Evolutionary conservation across 2,329 filamentous ascomycete genomes (phyloP).

Genomic region (Didymella segeticola): DNA sequence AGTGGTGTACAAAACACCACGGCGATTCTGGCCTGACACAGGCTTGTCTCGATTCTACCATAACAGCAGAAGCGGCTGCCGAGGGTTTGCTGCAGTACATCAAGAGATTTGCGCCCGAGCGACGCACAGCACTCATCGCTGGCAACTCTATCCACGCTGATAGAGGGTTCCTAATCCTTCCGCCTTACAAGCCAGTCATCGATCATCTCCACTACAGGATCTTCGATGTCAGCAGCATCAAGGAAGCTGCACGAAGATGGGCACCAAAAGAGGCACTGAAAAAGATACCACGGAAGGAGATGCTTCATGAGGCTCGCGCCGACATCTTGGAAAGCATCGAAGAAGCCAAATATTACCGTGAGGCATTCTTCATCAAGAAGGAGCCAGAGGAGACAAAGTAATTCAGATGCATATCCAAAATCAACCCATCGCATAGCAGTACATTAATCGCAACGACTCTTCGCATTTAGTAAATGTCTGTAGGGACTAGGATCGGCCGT

Average conservation of each 20-base stretch:
- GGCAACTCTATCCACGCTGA: conserved; percentile 96
- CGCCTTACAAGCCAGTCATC: conserved; percentile 75
- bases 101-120: conserved; percentile 70
- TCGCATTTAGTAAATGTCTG: no score
- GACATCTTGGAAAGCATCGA: conserved; percentile 96
- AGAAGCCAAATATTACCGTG: conserved; percentile 84
- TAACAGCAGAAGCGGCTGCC: conserved; percentile 75
- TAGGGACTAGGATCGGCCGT: no score
- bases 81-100: conserved; percentile 79
- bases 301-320: conserved; percentile 79
- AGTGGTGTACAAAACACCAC: conserved; percentile 88
- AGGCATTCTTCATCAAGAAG: conserved; percentile 65
- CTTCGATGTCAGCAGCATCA: conserved; percentile 88
- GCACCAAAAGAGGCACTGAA: conserved; percentile 66
- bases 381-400: not conserved
- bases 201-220: conserved; percentile 88
- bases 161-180: conserved; percentile 75
- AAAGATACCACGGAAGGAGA: conserved; percentile 73
- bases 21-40: conserved; percentile 79
- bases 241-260: conserved; percentile 89
- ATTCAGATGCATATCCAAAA: not conserved
- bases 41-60: conserved; percentile 75
- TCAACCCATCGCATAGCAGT: not conserved
- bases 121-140: conserved; percentile 74
- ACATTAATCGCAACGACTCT: no score